These are phyloP conservation scores for Kuraishia ogatae DNA, from an alignment of 805 yeast genomes.

Conservation along the genomic window DNA sequence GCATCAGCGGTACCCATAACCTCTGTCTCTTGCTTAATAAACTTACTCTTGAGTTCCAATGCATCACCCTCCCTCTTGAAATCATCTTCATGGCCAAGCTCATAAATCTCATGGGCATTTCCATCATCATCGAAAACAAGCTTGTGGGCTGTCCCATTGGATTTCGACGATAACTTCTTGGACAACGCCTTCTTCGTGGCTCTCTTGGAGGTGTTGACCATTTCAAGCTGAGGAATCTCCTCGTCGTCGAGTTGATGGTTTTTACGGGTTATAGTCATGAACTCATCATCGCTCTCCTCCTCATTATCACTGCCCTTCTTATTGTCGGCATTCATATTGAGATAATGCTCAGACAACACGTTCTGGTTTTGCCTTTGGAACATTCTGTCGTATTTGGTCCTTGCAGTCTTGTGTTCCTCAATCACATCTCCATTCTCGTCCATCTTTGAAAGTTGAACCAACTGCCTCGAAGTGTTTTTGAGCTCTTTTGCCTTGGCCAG, in stretches of 20 bases:
- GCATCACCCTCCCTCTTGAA: conserved; percentile 66
- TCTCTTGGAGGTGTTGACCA: conserved; percentile 70
- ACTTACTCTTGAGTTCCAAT: conserved; percentile 54
- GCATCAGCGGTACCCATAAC: conserved; percentile 66
- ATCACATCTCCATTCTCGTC: conserved; percentile 57
- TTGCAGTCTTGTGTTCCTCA: conserved; percentile 26
- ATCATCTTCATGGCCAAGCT: conserved; percentile 82
- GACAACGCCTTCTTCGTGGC: conserved; percentile 80
- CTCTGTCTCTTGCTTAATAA: conserved; percentile 55
- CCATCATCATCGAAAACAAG: conserved; percentile 93
- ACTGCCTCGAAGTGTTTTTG: conserved; percentile 75
- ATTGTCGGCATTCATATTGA: conserved; percentile 52
- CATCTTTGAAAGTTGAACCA: conserved; percentile 45
- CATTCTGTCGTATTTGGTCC: conserved; percentile 90
- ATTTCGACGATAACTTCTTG: conserved; percentile 60
- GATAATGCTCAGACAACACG: conserved; percentile 82
- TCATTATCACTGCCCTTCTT: conserved; percentile 27
- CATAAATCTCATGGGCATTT: conserved; percentile 82
- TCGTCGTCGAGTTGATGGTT: conserved; percentile 65
- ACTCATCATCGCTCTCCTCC: conserved; percentile 57
- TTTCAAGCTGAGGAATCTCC: conserved; percentile 50
- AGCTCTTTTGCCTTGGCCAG: conserved; percentile 47
- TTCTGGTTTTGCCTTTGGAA: conserved; percentile 92
- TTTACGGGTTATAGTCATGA: conserved; percentile 68
- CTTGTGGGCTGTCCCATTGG: conserved; percentile 66